These are phyloP conservation scores for Agrocybe praecox DNA, from an alignment of 768 basidiomycete species.

Conservation along the genomic window DNA sequence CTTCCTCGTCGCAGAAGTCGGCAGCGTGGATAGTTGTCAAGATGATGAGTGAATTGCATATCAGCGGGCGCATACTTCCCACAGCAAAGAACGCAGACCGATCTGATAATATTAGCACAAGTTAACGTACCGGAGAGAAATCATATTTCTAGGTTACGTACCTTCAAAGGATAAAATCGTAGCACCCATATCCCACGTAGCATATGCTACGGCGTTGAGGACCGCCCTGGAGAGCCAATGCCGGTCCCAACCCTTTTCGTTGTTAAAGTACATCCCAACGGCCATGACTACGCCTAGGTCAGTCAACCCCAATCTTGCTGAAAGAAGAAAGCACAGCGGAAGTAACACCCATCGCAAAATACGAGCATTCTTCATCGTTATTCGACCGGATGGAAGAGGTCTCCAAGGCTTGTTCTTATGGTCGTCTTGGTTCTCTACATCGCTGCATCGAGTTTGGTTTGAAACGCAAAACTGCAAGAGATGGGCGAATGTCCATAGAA, in stretches of 20 bases:
- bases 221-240: constrained; percentile 2
- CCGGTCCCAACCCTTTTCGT: not conserved
- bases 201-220: not conserved
- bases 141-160: not conserved
- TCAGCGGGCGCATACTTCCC: not conserved
- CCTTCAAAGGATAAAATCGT: constrained; percentile 1
- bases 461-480: constrained; percentile 8
- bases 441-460: constrained; percentile 3
- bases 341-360: not conserved
- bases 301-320: not conserved
- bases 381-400: constrained; percentile 4
- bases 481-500: not conserved
- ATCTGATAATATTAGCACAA: not conserved
- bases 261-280: not conserved
- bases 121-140: not conserved
- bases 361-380: constrained; percentile 1
- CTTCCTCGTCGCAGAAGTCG: constrained; percentile 5
- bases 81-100: not conserved
- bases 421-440: constrained; percentile 5
- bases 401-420: constrained; percentile 8
- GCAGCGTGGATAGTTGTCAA: constrained; percentile 8
- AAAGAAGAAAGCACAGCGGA: not conserved
- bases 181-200: constrained; percentile 1
- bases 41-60: constrained; percentile 1
- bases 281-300: constrained; percentile 1